Percentiles rank a stretch among this genome's conserved stretches.
phyloP scores from a whole-genome alignment of 2,329 filamentous ascomycete genomes.

The Pestalotiopsis sp. region DNA sequence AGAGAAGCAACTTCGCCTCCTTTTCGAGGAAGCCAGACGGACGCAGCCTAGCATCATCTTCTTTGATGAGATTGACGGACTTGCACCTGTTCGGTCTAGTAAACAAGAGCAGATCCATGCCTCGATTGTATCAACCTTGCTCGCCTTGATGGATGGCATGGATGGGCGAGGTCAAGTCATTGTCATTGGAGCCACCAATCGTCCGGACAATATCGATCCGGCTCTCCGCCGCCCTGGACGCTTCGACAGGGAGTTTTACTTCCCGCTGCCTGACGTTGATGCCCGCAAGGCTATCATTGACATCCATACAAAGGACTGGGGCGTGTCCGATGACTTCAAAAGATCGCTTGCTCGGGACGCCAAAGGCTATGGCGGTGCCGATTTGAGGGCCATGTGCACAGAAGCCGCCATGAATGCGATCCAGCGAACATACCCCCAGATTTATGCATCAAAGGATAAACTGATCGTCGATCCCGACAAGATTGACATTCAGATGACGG shows the following conservation, averaged over 20 bases:
- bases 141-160: constrained; percentile 97
- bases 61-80: constrained; percentile 97
- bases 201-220: constrained; percentile 94
- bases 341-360: constrained; percentile 82
- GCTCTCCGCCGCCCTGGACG: constrained; percentile 91
- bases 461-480: constrained; percentile 83
- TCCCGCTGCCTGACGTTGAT: constrained; percentile 82
- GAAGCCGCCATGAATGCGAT: constrained; percentile 96
- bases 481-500: constrained; percentile 86
- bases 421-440: constrained; percentile 93
- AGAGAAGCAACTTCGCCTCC: constrained; percentile 86
- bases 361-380: constrained; percentile 95
- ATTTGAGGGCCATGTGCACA: constrained; percentile 90
- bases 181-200: constrained; percentile 97
- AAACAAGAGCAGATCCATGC: constrained; percentile 99
- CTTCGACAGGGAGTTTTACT: constrained; percentile 98
- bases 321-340: constrained; percentile 79
- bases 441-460: constrained; percentile 89
- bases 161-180: constrained; percentile 98
- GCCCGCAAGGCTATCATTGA: constrained; percentile 86
- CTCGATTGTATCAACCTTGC: constrained; percentile 92
- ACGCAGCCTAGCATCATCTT: constrained; percentile 99
- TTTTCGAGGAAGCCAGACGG: constrained; percentile 94
- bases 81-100: constrained; percentile 93
- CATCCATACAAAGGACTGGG: constrained; percentile 95